A percentile compares a stretch with the other conserved stretches of the same genome.
Evolutionary conservation across 257 asterid species (phyloP).

Genomic region (Parsonsia alboflavescens): DNA sequence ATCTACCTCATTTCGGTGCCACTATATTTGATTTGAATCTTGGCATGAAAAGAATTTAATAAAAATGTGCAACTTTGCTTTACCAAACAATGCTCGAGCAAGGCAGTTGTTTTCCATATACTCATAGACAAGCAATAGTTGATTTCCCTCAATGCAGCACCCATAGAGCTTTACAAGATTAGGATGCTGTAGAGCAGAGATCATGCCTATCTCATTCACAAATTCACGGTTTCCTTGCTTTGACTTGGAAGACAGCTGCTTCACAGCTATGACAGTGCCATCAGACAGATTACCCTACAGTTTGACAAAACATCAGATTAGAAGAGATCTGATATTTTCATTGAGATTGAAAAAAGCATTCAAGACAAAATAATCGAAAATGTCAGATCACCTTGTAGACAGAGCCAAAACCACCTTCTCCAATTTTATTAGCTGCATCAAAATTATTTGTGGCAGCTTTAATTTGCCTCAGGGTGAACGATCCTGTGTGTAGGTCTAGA

Average conservation of each 20-base stretch:
- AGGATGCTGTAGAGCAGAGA: constrained; percentile 76
- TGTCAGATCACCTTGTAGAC: constrained; percentile 55
- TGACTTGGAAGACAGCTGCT: constrained; percentile 77
- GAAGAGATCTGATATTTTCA: background rate
- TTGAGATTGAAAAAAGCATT: too few species aligned
- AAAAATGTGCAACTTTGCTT: background rate
- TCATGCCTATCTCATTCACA: constrained; percentile 81
- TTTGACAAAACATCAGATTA: background rate
- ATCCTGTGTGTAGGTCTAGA: constrained; percentile 57
- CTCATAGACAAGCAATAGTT: constrained; percentile 64
- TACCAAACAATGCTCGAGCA: constrained; percentile 84
- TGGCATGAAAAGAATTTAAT: background rate
- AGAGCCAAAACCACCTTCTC: constrained; percentile 86
- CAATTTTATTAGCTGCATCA: constrained; percentile 62
- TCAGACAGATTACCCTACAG: constrained; percentile 57
- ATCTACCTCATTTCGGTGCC: background rate
- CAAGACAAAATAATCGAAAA: too few species aligned
- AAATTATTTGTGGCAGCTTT: constrained; percentile 71
- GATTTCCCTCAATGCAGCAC: constrained; percentile 74
- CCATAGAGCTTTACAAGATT: constrained; percentile 71
- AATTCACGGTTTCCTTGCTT: constrained; percentile 87
- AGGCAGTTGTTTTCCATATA: constrained; percentile 76
- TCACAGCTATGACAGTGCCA: constrained; percentile 68
- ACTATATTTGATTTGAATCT: too few species aligned
- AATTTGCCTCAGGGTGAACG: constrained; percentile 60